Evolutionary conservation across 139 green algal genomes (phyloP).

Genomic region (Auxenochlorella pyrenoidosa): DNA sequence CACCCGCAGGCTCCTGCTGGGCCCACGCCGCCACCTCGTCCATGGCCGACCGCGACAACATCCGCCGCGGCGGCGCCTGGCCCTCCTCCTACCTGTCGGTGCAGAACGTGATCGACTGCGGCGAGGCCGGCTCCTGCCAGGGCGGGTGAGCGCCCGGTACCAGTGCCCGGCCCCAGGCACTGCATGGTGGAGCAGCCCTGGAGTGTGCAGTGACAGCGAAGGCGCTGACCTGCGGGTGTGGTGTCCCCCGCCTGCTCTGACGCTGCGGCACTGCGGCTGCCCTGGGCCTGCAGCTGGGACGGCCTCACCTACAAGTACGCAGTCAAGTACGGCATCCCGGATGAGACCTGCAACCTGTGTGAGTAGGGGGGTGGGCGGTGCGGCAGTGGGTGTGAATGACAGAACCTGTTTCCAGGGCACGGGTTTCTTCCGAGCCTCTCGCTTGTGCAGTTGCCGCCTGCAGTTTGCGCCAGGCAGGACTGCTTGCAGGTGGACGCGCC

Average conservation of each 20-base stretch:
- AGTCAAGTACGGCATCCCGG: constrained; percentile 69
- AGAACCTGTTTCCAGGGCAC: too few relatives aligned
- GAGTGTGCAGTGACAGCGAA: too few relatives aligned
- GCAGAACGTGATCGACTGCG: constrained; percentile 90
- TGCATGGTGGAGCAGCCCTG: too few relatives aligned
- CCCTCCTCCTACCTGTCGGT: constrained; percentile 69
- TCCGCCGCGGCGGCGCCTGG: constrained; percentile 69
- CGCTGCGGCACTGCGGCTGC: background rate
- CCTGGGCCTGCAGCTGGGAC: constrained; percentile 45
- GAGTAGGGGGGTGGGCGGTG: background rate
- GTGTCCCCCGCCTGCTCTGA: background rate
- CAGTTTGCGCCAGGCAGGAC: too few relatives aligned
- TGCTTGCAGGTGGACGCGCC: too few relatives aligned
- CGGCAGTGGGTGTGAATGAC: too few relatives aligned
- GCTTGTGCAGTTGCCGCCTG: too few relatives aligned
- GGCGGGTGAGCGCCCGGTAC: background rate
- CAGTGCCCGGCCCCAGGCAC: too few relatives aligned
- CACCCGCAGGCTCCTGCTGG: constrained; percentile 63
- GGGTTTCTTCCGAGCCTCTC: too few relatives aligned
- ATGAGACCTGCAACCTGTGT: constrained; percentile 93
- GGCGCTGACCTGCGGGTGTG: too few relatives aligned
- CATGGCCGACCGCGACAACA: constrained; percentile 89
- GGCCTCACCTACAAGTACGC: constrained; percentile 71
- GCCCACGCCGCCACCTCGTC: constrained; percentile 78
- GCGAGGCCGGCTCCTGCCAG: constrained; percentile 78